phyloP scores from a whole-genome alignment of 176 grass and related monocot genomes.

The Ananas comosus region DNA sequence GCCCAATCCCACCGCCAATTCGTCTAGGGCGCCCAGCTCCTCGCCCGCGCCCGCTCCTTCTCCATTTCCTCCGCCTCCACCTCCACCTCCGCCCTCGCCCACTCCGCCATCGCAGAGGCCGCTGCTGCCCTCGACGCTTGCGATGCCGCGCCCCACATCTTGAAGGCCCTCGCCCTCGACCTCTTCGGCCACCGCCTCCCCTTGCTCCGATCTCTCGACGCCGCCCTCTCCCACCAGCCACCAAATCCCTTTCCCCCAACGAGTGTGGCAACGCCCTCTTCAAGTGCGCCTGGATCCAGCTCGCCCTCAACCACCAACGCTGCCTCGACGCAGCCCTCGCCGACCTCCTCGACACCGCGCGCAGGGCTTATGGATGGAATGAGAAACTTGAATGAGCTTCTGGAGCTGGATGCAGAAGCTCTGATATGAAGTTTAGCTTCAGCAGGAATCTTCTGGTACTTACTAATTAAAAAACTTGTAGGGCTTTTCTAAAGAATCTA shows the following conservation, averaged over 20 bases:
- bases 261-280: slow-evolving; percentile 75
- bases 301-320: too few species aligned
- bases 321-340: too few species aligned
- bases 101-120: slow-evolving; percentile 53
- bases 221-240: slow-evolving; percentile 44
- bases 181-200: slow-evolving; percentile 55
- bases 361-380: too few species aligned
- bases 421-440: too few species aligned
- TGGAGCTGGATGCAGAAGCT: too few species aligned
- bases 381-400: too few species aligned
- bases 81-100: slow-evolving; percentile 12
- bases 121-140: slow-evolving; percentile 69
- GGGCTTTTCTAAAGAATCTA: too few species aligned
- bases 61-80: not conserved
- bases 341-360: too few species aligned
- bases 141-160: slow-evolving; percentile 63
- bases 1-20: slow-evolving; percentile 62
- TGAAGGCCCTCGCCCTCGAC: slow-evolving; percentile 77
- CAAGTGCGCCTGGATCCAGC: slow-evolving; percentile 70
- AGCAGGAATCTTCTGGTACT: too few species aligned
- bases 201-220: slow-evolving; percentile 52
- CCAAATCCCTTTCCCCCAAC: slow-evolving; percentile 43
- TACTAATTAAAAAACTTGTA: too few species aligned
- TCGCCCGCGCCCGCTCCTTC: slow-evolving; percentile 44
- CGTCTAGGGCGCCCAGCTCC: slow-evolving; percentile 55